phyloP scores from a whole-genome alignment of 176 grass and related monocot species.

The Sorghum bicolor region DNA sequence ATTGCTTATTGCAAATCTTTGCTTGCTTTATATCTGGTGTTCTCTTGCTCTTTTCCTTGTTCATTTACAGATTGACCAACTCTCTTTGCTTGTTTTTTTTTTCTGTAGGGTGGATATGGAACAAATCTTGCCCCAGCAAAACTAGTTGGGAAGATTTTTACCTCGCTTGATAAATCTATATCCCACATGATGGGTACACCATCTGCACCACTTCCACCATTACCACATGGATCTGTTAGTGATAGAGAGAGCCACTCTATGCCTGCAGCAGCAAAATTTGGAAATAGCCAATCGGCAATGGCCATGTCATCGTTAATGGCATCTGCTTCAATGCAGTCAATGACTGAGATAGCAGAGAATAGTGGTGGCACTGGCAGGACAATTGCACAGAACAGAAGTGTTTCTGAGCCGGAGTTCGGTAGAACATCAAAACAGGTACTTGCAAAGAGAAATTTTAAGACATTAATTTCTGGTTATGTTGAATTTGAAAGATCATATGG shows the following conservation, averaged over 20 bases:
- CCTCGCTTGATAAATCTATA: slow-evolving; percentile 78
- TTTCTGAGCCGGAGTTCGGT: slow-evolving; percentile 96
- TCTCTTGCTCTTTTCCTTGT: background rate
- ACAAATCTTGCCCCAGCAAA: slow-evolving; percentile 81
- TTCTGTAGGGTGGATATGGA: slow-evolving; percentile 73
- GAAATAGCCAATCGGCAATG: slow-evolving; percentile 82
- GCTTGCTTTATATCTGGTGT: slow-evolving; percentile 11
- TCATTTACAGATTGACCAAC: slow-evolving; percentile 1
- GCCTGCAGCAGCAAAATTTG: slow-evolving; percentile 56
- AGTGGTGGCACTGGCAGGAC: slow-evolving; percentile 49
- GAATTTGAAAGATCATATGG: background rate
- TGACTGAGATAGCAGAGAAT: slow-evolving; percentile 56
- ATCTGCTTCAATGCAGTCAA: slow-evolving; percentile 72
- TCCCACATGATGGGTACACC: slow-evolving; percentile 93
- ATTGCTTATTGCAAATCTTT: background rate
- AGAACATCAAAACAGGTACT: slow-evolving; percentile 81
- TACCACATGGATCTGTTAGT: slow-evolving; percentile 54
- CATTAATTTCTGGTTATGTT: background rate
- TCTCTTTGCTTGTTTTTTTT: slow-evolving; percentile 6
- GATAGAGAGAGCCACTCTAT: slow-evolving; percentile 53
- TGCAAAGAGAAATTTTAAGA: slow-evolving; percentile 9
- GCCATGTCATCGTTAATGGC: slow-evolving; percentile 70
- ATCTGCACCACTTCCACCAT: slow-evolving; percentile 57
- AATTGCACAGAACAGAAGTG: slow-evolving; percentile 74
- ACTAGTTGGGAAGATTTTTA: slow-evolving; percentile 90